Evolutionary conservation across 345 rosid species (phyloP).

Genomic region (Lepidium aucheri): DNA sequence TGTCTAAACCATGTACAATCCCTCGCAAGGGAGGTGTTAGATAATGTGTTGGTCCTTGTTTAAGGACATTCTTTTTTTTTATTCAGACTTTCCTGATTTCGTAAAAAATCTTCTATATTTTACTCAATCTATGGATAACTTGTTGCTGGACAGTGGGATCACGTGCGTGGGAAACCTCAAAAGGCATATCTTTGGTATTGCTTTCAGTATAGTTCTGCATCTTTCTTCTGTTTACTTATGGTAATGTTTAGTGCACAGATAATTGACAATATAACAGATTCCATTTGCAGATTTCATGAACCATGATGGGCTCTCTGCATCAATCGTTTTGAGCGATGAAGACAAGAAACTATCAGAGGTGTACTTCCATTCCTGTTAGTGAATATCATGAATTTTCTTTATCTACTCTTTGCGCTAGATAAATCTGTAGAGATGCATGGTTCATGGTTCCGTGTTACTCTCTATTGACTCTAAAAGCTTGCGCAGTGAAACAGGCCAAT

Average conservation of each 20-base stretch:
- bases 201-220: background rate
- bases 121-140: slow-evolving; percentile 16
- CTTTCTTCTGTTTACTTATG: background rate
- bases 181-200: slow-evolving; percentile 67
- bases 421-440: slow-evolving; percentile 8
- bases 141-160: slow-evolving; percentile 60
- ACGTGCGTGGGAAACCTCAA: slow-evolving; percentile 74
- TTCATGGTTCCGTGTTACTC: background rate
- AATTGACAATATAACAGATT: slow-evolving; percentile 40
- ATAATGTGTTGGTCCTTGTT: background rate
- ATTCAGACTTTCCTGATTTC: background rate
- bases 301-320: slow-evolving; percentile 64
- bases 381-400: background rate
- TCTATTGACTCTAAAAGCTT: background rate
- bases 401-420: background rate
- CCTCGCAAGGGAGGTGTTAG: background rate
- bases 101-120: background rate
- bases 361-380: background rate
- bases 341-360: slow-evolving; percentile 65
- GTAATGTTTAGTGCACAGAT: slow-evolving; percentile 18
- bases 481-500: background rate
- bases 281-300: slow-evolving; percentile 93
- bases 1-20: background rate
- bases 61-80: background rate
- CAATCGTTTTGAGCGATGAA: slow-evolving; percentile 56